phyloP scores from a whole-genome alignment of 352 stramenopile genomes.

The Pythium pyrilobum region DNA sequence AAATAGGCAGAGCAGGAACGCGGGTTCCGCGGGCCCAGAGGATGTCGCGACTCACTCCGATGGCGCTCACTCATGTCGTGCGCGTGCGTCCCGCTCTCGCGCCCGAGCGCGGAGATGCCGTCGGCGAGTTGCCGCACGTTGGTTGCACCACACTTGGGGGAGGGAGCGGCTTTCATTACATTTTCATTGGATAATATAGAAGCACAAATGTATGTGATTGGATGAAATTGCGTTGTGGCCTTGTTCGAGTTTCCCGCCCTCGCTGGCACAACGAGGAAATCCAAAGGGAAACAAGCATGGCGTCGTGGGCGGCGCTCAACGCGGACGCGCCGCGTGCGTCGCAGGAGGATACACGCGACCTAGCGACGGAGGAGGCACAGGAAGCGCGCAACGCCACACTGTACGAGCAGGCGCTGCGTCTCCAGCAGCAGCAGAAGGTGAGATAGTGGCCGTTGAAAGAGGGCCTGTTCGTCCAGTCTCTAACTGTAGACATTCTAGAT shows the following conservation, averaged over 20 bases:
- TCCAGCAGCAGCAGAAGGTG: slow-evolving; percentile 53
- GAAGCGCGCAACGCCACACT: slow-evolving; percentile 51
- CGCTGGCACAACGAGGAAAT: too few relatives aligned
- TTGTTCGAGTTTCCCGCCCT: too few relatives aligned
- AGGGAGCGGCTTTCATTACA: neutral
- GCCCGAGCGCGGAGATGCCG: too few relatives aligned
- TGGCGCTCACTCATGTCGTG: neutral
- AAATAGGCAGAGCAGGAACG: neutral
- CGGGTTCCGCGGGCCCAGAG: neutral
- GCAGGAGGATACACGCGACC: slow-evolving; percentile 4
- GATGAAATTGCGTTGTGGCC: neutral
- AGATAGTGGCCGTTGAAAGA: neutral
- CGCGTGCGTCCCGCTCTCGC: neutral
- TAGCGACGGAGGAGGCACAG: slow-evolving; percentile 58
- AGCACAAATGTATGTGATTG: too few relatives aligned
- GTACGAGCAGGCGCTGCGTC: slow-evolving; percentile 64
- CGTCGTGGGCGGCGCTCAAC: slow-evolving; percentile 69
- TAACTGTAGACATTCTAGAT: slow-evolving; percentile 19
- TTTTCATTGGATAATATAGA: neutral
- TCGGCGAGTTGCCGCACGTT: too few relatives aligned
- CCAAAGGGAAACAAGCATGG: slow-evolving; percentile 26
- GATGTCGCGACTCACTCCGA: neutral
- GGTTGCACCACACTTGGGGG: too few relatives aligned
- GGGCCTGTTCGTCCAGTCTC: too few relatives aligned
- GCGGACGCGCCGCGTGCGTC: slow-evolving; percentile 21